phyloP scores from a whole-genome alignment of 1,139 yeast genomes.

The Suhomyces yuchorum region DNA sequence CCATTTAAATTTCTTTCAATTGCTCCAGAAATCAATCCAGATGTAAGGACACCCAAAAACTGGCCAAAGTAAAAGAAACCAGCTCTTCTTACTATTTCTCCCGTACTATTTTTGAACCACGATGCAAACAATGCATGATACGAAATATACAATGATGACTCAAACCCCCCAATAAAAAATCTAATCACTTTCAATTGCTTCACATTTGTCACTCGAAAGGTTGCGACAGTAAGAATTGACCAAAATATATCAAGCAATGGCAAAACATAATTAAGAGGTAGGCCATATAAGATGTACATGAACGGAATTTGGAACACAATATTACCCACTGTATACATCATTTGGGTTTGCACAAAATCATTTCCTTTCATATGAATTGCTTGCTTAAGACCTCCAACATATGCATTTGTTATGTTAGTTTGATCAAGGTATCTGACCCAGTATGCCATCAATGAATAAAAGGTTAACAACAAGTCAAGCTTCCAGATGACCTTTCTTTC shows the following conservation, averaged over 20 bases:
- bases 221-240: constrained; percentile 63
- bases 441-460: constrained; percentile 61
- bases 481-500: constrained; percentile 59
- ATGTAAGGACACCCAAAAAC: constrained; percentile 58
- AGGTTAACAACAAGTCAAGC: constrained; percentile 59
- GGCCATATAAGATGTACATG: constrained; percentile 28
- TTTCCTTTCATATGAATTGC: constrained; percentile 62
- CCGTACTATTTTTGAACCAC: constrained; percentile 52
- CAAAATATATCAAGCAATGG: constrained; percentile 62
- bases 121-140: constrained; percentile 60
- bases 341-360: constrained; percentile 61
- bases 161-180: constrained; percentile 61
- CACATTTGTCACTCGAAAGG: constrained; percentile 48
- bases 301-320: constrained; percentile 56
- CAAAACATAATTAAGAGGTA: constrained; percentile 48
- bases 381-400: constrained; percentile 63
- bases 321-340: constrained; percentile 57
- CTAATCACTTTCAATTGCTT: constrained; percentile 56
- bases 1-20: constrained; percentile 50
- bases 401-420: constrained; percentile 62
- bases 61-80: constrained; percentile 62
- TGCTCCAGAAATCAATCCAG: constrained; percentile 64
- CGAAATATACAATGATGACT: constrained; percentile 59
- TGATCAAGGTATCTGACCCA: constrained; percentile 72
- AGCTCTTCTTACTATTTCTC: constrained; percentile 59